phyloP scores from a whole-genome alignment of 257 asterid species.

The Thymus quinquecostatus region DNA sequence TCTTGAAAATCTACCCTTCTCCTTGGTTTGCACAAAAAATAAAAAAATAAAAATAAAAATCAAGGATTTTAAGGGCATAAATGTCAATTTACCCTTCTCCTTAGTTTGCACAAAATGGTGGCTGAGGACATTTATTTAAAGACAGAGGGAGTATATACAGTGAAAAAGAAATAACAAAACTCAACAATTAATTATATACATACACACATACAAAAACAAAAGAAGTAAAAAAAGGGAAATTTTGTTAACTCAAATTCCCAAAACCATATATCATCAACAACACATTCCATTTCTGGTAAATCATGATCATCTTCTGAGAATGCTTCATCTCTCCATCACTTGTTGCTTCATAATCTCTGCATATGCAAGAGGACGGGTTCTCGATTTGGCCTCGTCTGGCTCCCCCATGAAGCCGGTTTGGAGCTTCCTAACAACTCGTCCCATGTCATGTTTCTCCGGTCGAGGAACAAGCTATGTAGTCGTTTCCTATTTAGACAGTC shows the following conservation, averaged over 20 bases:
- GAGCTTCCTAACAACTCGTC: slow-evolving; percentile 53
- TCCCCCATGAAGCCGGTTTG: slow-evolving; percentile 79
- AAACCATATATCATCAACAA: neutral
- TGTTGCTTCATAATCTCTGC: slow-evolving; percentile 20
- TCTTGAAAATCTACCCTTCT: too few relatives aligned
- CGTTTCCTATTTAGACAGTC: slow-evolving; percentile 49
- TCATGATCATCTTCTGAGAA: slow-evolving; percentile 5
- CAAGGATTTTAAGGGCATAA: too few relatives aligned
- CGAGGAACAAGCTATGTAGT: slow-evolving; percentile 53
- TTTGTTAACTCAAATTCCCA: neutral
- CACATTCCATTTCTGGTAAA: neutral
- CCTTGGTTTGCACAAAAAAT: too few relatives aligned
- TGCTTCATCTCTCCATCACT: neutral
- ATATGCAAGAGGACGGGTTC: slow-evolving; percentile 65
- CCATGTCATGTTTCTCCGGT: slow-evolving; percentile 59
- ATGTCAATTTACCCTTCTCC: too few relatives aligned
- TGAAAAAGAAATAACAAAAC: neutral
- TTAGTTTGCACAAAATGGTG: too few relatives aligned
- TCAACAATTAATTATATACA: neutral
- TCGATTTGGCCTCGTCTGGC: slow-evolving; percentile 54
- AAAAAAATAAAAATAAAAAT: too few relatives aligned
- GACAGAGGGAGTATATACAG: neutral
- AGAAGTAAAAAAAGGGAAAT: neutral
- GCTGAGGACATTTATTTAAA: too few relatives aligned
- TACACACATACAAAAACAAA: neutral